Conservation (phyloP, 2,329 filamentous ascomycete genomes). For the Hymenoscyphus scutula region DNA sequence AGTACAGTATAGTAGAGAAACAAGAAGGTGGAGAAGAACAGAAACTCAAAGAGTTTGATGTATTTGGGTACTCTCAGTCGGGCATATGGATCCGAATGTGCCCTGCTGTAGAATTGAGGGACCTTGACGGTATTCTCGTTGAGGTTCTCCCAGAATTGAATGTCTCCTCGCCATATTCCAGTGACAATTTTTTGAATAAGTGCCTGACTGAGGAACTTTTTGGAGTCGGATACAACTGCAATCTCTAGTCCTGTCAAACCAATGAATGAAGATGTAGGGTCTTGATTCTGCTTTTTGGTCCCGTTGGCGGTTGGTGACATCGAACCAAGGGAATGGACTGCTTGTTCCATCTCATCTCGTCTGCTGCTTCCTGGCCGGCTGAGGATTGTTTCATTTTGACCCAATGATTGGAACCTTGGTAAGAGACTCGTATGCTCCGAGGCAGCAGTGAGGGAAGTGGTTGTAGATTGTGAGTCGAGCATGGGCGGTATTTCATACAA, state of each 20-base stretch:
- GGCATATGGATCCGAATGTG: constrained; percentile 68
- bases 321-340: constrained; percentile 50
- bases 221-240: constrained; percentile 75
- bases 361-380: constrained; percentile 29
- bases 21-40: constrained; percentile 77
- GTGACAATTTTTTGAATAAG: constrained; percentile 81
- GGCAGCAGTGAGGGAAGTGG: constrained; percentile 13
- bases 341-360: constrained; percentile 41
- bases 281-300: constrained; percentile 49
- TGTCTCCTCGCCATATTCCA: constrained; percentile 82
- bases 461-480: background rate
- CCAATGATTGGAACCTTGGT: constrained; percentile 30
- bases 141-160: constrained; percentile 83
- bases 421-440: constrained; percentile 31
- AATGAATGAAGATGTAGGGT: constrained; percentile 70
- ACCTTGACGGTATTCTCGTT: constrained; percentile 70
- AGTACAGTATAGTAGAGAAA: constrained; percentile 84
- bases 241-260: constrained; percentile 86
- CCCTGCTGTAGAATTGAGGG: constrained; percentile 70
- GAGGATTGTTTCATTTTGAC: constrained; percentile 15
- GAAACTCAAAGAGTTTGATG: constrained; percentile 77
- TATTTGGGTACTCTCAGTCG: constrained; percentile 78
- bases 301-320: constrained; percentile 32
- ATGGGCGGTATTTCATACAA: constrained; percentile 65
- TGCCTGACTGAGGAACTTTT: constrained; percentile 78